Conservation (phyloP, 768 basidiomycete species). For the Coprinopsis cinerea region DNA sequence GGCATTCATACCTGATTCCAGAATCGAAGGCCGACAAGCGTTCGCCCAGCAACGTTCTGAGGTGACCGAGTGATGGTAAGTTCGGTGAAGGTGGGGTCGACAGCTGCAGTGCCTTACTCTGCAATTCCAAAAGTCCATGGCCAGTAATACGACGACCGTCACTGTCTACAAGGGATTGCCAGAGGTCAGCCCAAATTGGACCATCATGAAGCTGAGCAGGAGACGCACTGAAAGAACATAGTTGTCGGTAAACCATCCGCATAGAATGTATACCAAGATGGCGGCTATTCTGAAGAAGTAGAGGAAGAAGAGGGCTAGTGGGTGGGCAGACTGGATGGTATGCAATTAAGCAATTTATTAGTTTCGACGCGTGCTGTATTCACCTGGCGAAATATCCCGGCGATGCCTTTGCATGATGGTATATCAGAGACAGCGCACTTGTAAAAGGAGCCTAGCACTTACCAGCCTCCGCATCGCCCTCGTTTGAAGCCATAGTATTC, state of each 20-base stretch:
- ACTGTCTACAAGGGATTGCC: slow-evolving; percentile 51
- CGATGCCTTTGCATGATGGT: slow-evolving; percentile 41
- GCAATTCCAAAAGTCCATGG: slow-evolving; percentile 99
- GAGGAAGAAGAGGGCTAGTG: slow-evolving; percentile 78
- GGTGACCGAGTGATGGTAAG: no score
- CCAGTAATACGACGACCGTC: slow-evolving; percentile 84
- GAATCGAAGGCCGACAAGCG: slow-evolving; percentile 89
- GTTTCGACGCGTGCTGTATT: slow-evolving; percentile 3
- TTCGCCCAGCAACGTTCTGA: slow-evolving; percentile 90
- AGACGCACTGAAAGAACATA: slow-evolving; percentile 87
- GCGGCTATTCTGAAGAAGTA: slow-evolving; percentile 86
- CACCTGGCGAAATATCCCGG: slow-evolving; percentile 77
- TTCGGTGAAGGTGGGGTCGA: no score
- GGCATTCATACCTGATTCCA: slow-evolving; percentile 78
- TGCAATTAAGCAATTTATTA: slow-evolving; percentile 6
- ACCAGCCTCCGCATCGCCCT: slow-evolving; percentile 76
- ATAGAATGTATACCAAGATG: slow-evolving; percentile 90
- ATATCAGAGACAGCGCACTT: neutral
- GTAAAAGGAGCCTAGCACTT: slow-evolving; percentile 19
- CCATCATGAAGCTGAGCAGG: slow-evolving; percentile 5
- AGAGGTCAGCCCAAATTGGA: slow-evolving; percentile 2
- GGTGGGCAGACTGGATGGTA: slow-evolving; percentile 67
- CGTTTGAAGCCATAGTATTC: slow-evolving; percentile 45
- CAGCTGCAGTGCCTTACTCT: no score
- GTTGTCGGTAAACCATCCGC: slow-evolving; percentile 82